Conservation (phyloP, 129 eudicot species). For the Lonicera japonica region DNA sequence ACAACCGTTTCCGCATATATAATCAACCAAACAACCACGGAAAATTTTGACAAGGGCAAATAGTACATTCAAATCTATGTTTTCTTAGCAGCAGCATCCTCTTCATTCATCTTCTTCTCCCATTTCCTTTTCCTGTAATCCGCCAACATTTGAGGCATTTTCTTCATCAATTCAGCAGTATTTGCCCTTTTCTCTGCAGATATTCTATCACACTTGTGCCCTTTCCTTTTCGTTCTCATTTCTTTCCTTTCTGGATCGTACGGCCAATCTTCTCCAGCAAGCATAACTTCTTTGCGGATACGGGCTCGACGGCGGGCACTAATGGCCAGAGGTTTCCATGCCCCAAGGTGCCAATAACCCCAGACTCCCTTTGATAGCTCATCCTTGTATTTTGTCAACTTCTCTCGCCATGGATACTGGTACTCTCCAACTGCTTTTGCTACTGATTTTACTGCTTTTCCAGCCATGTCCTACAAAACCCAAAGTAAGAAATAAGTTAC, state of each 20-base stretch:
- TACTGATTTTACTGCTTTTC: slow-evolving; percentile 12
- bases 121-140: slow-evolving; percentile 73
- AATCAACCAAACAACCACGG: too few species aligned
- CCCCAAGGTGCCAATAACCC: slow-evolving; percentile 73
- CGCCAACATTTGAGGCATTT: slow-evolving; percentile 68
- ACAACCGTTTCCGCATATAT: too few species aligned
- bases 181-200: slow-evolving; percentile 64
- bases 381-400: slow-evolving; percentile 40
- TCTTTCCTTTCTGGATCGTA: slow-evolving; percentile 65
- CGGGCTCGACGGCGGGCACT: slow-evolving; percentile 57
- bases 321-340: slow-evolving; percentile 51
- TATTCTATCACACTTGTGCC: slow-evolving; percentile 69
- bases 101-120: slow-evolving; percentile 77
- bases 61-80: too few species aligned
- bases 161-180: slow-evolving; percentile 68
- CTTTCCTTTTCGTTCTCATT: slow-evolving; percentile 69
- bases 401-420: slow-evolving; percentile 54
- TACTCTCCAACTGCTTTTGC: slow-evolving; percentile 46
- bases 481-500: background rate
- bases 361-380: slow-evolving; percentile 56
- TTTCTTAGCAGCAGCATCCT: too few species aligned
- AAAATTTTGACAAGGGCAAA: too few species aligned
- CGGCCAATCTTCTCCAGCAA: slow-evolving; percentile 71
- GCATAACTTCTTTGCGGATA: slow-evolving; percentile 60
- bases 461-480: slow-evolving; percentile 13